Evolutionary conservation across 2,329 filamentous ascomycete genomes (phyloP), one percentile per base, ranked within the genome.

Genomic region (Clonostachys rhizophaga): DNA sequence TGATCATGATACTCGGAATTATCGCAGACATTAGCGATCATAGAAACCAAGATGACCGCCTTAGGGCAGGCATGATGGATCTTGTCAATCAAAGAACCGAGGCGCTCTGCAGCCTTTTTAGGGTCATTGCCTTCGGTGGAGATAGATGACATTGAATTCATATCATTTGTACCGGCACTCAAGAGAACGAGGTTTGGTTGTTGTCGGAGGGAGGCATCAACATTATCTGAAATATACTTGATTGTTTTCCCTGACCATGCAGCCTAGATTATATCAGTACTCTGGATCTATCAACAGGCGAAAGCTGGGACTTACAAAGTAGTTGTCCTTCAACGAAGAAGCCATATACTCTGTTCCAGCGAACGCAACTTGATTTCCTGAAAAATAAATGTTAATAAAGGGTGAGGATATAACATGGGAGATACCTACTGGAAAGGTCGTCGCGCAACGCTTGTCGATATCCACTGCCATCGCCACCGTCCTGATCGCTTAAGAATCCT

Each of bases 91-190:
- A 68, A 50, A 3, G 46, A 17, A 7, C 63, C 65, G 10, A 68
- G 55, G 2, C 64, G 56, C 14, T 42, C 34, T 14, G 61, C 58
- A 5, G 56, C 62, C 12, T 44, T 54, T 3, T 37, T 41, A 2
- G 65, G 63, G 30, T 66, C 62, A 43, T 60, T 60, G 37, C 64
- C 62, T 46, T 68, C 61, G 2, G 46, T 52, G 12, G 64, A 58
- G 42, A 64, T 48, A 13, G 40, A 41, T 9, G 46, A 30, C 30
- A 59, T 54, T 6, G 49, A 48, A 18, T 64, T 65, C 62, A 69
- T 65, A 43, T 69, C 66, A 43, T 69, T 69, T 13, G 66, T 69
- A 11, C 66, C 66, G 4, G 63, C 65, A 33, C 62, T 60, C 6
- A 69, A 48, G 11, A 69, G 58, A 34, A 69, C 56, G 40, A 69